These are phyloP conservation scores for Trichoderma guizhouense DNA, from an alignment of 2,329 filamentous ascomycete genomes.

Conservation along the genomic window DNA sequence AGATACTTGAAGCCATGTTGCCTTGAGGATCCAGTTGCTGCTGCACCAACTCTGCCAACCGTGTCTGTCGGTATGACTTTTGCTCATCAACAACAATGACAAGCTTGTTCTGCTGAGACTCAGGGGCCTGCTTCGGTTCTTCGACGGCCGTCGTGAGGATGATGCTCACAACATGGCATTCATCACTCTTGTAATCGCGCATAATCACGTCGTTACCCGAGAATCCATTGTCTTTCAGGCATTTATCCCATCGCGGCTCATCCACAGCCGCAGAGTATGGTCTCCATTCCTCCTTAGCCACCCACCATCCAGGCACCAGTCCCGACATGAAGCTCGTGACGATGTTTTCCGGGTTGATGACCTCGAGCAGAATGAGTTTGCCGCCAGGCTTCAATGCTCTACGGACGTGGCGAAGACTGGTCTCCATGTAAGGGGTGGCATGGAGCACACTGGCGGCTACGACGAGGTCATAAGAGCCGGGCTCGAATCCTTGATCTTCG, in stretches of 20 bases:
- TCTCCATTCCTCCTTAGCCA: background rate
- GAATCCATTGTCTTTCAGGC: background rate
- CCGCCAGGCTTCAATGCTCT: background rate
- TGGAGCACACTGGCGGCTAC: conserved; percentile 27
- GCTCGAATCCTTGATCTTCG: conserved; percentile 31
- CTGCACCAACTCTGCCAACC: background rate
- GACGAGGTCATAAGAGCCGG: conserved; percentile 36
- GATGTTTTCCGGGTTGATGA: background rate
- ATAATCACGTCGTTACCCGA: conserved; percentile 2
- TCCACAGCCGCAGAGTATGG: background rate
- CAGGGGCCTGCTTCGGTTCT: background rate
- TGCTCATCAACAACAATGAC: conserved; percentile 3
- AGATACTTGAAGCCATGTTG: background rate
- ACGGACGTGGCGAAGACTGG: background rate
- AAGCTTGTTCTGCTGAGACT: too few species aligned
- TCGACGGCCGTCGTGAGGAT: conserved; percentile 1
- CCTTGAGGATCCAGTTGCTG: background rate
- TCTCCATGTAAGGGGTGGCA: background rate
- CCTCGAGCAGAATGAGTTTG: background rate
- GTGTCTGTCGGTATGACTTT: background rate
- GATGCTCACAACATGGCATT: background rate
- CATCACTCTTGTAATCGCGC: background rate
- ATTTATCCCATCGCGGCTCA: background rate
- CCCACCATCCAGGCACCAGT: conserved; percentile 9
- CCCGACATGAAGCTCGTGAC: conserved; percentile 1